Evolutionary conservation across 768 basidiomycete species (phyloP), one percentile per base, ranked within the genome.

Genomic region (Neoboletus subvelutipes): DNA sequence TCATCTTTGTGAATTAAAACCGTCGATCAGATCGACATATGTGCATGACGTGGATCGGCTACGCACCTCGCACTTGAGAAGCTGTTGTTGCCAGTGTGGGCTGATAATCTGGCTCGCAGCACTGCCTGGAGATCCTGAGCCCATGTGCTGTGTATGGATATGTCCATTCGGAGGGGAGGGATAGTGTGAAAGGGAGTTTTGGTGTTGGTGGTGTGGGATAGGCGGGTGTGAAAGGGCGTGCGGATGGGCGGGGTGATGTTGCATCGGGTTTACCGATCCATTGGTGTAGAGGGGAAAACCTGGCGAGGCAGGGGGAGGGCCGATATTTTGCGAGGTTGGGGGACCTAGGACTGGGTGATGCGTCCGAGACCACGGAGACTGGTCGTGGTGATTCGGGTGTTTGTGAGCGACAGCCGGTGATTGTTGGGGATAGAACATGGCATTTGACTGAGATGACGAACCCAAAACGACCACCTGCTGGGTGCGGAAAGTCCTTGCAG

Each of bases 61-160:
- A 83, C 88, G 66, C 71, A 94, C 94, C 79, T 96, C 93, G 71
- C 86, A 94, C 72, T 94, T 92, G 68, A 94, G 78, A 62, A 97
- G 75, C 77, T 97, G 94, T 68, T 94, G 87, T 69, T 95, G 92
- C 94, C 94, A 97, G 59, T 93, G 91, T 12, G 85, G 83, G 20
- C 84, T 85, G 65, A 92, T 84, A 63, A 87, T 81, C 73, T 86
- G 86, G 51, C 81, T 79, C 13, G 72, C 70, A 31, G 74, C 73
- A 40, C 77, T 78, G 10, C 79, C 82, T 28, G 86, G 86, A 0
- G 86, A 87, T 11, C 78, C 83, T 59, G 83, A 80, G 4, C 78
- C 77, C 26, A 88, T 68, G 40, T 82, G 87, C 64, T 81, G 82
- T 57, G 79, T 77, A 55, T 84, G 82, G 7, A 80, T 76, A 56